Base-by-base conservation (phyloP, 1,284 basidiomycete genomes). In the Athelia psychrophila region DNA sequence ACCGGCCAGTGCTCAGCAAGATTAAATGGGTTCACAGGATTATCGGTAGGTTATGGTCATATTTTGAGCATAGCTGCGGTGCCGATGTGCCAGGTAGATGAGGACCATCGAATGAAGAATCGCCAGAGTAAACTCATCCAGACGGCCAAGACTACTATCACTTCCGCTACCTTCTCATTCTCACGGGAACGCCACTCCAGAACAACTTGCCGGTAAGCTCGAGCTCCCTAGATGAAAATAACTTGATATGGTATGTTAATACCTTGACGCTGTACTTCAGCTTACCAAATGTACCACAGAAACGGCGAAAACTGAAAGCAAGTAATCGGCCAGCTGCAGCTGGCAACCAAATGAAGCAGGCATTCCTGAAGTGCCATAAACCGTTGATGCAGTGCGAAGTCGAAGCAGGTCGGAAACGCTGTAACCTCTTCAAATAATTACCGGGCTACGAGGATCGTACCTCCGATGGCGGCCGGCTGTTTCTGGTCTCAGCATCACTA, bases 41-140 rank as follows among this genome's bases (percentile, higher is more conserved):
- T 68, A 97, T 99, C 59, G 88, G 88, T 88, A 53, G 52, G 83
- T 35, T 38, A 52, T 18, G 35, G 22, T 46, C 20, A 51, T 53
- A 33, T 25, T 16, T 16, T n/a, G 9, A 24, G 16, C 32, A 24
- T 18, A 19, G 12, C 47, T 36, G 44, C 16, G 8, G 38, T 51
- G 47, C 51, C 57, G 42, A 57, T 48, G n/a, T 22, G 22, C 22
- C 46, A 9, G 35, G 23, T 53, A 78, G 97, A 99, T 67, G 97
- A 99, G 79, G 97, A 97, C 65, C 97, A 99, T 73, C 90, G 97
- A 66, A 96, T 99, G 94, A 99, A 99, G 79, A 99, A 99, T 69
- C 95, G 96, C 1, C 93, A 98, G 71, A 91, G 87, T 64, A 98
- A 98, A 76, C 83, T 99, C 25, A 84, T 88, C 2, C 87, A 95